Evolutionary conservation across 148 eudicot species (phyloP).

Genomic region (Drosera capensis): DNA sequence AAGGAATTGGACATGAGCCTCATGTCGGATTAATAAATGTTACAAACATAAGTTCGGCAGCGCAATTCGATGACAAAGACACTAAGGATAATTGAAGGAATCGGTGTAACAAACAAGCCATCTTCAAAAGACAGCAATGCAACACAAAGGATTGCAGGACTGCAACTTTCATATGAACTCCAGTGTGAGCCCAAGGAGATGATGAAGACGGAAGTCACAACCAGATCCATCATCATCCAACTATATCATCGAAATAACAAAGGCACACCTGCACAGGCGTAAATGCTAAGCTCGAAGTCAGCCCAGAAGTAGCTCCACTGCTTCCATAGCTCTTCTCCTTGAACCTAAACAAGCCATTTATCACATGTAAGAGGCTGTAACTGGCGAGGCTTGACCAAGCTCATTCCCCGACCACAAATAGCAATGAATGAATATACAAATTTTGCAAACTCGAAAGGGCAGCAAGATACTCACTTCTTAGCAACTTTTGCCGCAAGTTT

Average conservation of each 20-base stretch:
- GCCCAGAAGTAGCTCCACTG: slow-evolving; percentile 84
- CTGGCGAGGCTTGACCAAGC: neutral
- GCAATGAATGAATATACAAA: too few relatives aligned
- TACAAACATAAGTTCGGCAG: neutral
- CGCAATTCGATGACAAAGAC: too few relatives aligned
- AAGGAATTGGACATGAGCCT: slow-evolving; percentile 6
- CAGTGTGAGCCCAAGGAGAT: neutral
- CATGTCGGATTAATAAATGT: neutral
- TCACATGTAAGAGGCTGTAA: too few relatives aligned
- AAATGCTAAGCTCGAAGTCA: slow-evolving; percentile 95
- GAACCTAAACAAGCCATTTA: slow-evolving; percentile 29
- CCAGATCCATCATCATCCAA: too few relatives aligned
- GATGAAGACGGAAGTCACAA: neutral
- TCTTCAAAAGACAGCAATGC: too few relatives aligned
- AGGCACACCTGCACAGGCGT: slow-evolving; percentile 96
- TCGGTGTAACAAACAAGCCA: too few relatives aligned
- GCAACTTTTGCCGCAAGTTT: slow-evolving; percentile 83
- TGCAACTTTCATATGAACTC: too few relatives aligned
- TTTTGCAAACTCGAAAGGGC: neutral
- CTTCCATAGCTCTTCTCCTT: slow-evolving; percentile 74
- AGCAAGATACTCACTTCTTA: slow-evolving; percentile 48
- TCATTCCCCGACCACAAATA: too few relatives aligned
- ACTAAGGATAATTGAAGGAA: neutral
- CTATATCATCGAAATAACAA: too few relatives aligned
- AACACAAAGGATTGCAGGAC: too few relatives aligned